Conservation (phyloP, 805 yeast genomes). For the Metschnikowia similis region DNA sequence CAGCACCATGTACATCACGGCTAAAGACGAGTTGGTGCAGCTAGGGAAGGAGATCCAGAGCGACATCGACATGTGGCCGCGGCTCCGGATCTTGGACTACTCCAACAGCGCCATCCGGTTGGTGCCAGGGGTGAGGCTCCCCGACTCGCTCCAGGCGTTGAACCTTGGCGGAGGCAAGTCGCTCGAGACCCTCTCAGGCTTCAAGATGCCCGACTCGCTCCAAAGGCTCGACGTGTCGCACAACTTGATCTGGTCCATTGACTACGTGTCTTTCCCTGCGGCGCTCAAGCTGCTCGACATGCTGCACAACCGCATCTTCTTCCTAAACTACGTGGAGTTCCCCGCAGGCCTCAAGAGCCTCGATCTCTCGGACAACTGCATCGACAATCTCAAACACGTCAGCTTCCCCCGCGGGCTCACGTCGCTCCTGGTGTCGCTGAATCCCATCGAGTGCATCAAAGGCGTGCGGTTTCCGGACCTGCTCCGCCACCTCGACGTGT, state of each 20-base stretch:
- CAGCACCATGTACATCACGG: conserved; percentile 32
- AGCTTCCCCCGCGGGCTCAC: conserved; percentile 32
- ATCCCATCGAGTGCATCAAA: conserved; percentile 41
- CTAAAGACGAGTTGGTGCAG: conserved; percentile 26
- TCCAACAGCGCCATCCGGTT: conserved; percentile 34
- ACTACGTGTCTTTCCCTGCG: conserved; percentile 32
- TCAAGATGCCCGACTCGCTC: conserved; percentile 33
- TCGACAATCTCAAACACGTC: conserved; percentile 35
- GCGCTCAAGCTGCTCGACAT: conserved; percentile 31
- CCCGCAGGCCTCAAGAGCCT: conserved; percentile 27
- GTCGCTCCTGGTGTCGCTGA: conserved; percentile 28
- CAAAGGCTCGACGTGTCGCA: conserved; percentile 29
- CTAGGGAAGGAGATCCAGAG: conserved; percentile 35
- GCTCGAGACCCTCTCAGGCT: conserved; percentile 36
- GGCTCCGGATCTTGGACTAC: conserved; percentile 32
- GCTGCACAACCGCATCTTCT: conserved; percentile 35
- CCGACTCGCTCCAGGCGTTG: conserved; percentile 33
- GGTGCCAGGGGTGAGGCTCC: conserved; percentile 38
- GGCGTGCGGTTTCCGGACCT: conserved; percentile 39
- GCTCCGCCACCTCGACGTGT: conserved; percentile 33
- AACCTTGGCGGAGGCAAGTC: conserved; percentile 39
- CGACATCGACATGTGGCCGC: conserved; percentile 33
- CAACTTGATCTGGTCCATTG: conserved; percentile 32
- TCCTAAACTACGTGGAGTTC: conserved; percentile 36
- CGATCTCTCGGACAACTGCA: conserved; percentile 37